Base-by-base conservation (phyloP, 2,329 filamentous ascomycete species). In the Canariomyces notabilis region DNA sequence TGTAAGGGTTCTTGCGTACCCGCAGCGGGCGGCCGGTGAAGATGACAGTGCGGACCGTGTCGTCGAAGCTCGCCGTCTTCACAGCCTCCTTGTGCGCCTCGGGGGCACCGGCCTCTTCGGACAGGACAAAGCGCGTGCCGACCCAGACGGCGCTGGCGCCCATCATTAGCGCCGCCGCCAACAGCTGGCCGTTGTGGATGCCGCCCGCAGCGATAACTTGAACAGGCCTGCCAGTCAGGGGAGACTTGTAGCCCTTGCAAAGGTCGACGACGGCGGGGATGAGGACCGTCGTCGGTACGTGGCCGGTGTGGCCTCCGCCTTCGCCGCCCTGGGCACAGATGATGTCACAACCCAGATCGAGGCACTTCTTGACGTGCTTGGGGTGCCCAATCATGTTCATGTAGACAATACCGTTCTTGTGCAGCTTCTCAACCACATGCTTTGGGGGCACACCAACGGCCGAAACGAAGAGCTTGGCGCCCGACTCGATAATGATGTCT, bases 311-410 rank as follows among this genome's bases (percentile, higher is more conserved):
- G 57, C 93, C 93, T 66, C 93, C 93, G 55, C 93, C 93, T 74
- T 98, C 93, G 60, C 93, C 91, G 65, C 93, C 93, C 74, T 98
- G 93, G 42, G 93, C 93, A 75, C 91, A 97, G 74, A 98, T 97
- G 61, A 98, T 86, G 70, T 98, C 93, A 59, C 83, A 88, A 56
- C 90, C 93, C 49, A 90, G 79, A 41, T 91, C 89, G 53, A 98
- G 78, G 70, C 89, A 94, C 79, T 97, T 98, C 72, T 89, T 80
- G 54, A 95, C 91, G 74, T 98, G 93, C 83, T 98, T 98, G 64
- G 93, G 91, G 78, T 98, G 93, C 57, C 93, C 93, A 66, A 98
- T 90, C 93, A 98, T 98, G 83, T 98, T 98, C 93, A 97, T 97
- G 79, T 94, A 95, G 57, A 95, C 78, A 58, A 98, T 80, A 57